Evolutionary conservation across 2,329 filamentous ascomycete species (phyloP), one percentile per base, ranked within the genome.

Genomic region (Fusarium globosum): DNA sequence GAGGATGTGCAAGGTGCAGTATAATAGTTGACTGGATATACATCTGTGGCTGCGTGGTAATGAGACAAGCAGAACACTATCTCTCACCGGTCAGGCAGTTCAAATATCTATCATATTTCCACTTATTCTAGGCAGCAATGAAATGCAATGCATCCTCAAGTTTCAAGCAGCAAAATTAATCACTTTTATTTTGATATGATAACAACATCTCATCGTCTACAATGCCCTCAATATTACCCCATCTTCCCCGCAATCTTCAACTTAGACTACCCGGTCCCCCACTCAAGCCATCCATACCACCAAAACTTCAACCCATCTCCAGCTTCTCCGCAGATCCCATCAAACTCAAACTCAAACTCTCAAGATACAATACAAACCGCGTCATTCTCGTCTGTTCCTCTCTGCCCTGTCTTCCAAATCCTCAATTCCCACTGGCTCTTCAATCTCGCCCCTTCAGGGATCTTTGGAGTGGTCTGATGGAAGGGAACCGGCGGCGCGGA

Each of bases 241-340:
- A 72, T 74, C 60, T 66, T 72, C 75, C 76, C 76, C 76, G 64
- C 76, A 77, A 41, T 65, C 69, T 35, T 39, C 28, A 48, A 28
- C 48, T 42, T 55, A 55, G 57, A 65, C 66, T 67, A 73, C 72
- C 72, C 71, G 58, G 68, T 66, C 59, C 75, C 75, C 75, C 75
- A 62, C 75, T 67, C 75, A 48, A 62, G 53, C 55, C 52, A 70
- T 63, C 42, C 28, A 62, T 63, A 45, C 36, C 57, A 30, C 28
- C 30, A 43, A 46, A 46, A 16, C 59, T 42, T 35, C 14, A 28
- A 35, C 18, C 18, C 36, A 21, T 36, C 55, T 49, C 41, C 55
- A 58, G 41, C 20, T 65, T 67, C 65, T 67, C 65, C 65, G 23
- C 63, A 68, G 45, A 52, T 61, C 52, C 35, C 16, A 20, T 51